Conservation (phyloP, 2,329 filamentous ascomycete species). For the Paraphaeosphaeria minitans region DNA sequence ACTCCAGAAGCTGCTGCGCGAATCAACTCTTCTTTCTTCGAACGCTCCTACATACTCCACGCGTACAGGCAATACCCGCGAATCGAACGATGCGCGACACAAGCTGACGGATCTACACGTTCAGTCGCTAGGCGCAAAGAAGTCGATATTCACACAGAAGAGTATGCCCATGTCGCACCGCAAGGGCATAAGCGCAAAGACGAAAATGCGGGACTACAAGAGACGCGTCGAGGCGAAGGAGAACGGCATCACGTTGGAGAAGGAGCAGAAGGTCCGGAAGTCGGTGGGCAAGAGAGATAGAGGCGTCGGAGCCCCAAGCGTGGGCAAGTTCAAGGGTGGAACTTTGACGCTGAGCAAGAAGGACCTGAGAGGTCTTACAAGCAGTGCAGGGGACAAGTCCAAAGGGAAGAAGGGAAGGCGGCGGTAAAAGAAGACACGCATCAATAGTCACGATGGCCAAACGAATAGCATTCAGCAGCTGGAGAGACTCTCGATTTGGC, state of each 20-base stretch:
- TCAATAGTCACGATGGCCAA: neutral
- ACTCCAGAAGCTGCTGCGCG: slow-evolving; percentile 84
- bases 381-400: slow-evolving; percentile 47
- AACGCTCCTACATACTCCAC: slow-evolving; percentile 52
- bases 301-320: slow-evolving; percentile 73
- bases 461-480: neutral
- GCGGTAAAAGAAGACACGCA: neutral
- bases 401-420: slow-evolving; percentile 7
- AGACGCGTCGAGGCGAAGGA: slow-evolving; percentile 80
- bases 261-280: slow-evolving; percentile 50
- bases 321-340: slow-evolving; percentile 81
- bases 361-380: slow-evolving; percentile 71
- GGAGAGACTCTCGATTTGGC: neutral
- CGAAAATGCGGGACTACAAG: slow-evolving; percentile 68
- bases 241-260: slow-evolving; percentile 88
- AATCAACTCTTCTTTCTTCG: slow-evolving; percentile 82
- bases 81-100: slow-evolving; percentile 66
- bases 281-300: slow-evolving; percentile 56
- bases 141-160: slow-evolving; percentile 74
- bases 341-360: slow-evolving; percentile 77
- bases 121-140: slow-evolving; percentile 78
- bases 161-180: slow-evolving; percentile 89
- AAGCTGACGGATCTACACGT: slow-evolving; percentile 85
- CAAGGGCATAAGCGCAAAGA: slow-evolving; percentile 79
- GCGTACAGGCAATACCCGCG: slow-evolving; percentile 55